Conservation (phyloP, 2,329 filamentous ascomycete genomes). For the Trichoderma sp. region DNA sequence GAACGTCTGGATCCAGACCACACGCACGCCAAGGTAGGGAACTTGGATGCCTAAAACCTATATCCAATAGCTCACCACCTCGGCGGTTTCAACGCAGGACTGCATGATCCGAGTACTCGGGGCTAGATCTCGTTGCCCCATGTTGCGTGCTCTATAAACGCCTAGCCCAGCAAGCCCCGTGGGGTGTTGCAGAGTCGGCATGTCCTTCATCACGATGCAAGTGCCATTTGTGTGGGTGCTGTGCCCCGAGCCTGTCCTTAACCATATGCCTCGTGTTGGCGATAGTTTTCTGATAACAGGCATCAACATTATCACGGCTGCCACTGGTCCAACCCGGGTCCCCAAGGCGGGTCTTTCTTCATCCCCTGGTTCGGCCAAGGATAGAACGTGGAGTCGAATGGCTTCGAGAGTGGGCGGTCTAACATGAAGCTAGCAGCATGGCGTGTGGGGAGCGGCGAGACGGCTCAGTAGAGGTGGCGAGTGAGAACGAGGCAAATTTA, state of each 20-base stretch:
- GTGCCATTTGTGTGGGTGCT: neutral
- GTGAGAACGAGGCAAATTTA: neutral
- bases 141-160: neutral
- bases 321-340: slow-evolving; percentile 12
- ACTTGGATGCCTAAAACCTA: slow-evolving; percentile 15
- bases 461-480: neutral
- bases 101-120: slow-evolving; percentile 5
- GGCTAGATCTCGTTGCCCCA: slow-evolving; percentile 3
- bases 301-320: slow-evolving; percentile 14
- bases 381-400: slow-evolving; percentile 8
- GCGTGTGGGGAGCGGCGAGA: slow-evolving; percentile 9
- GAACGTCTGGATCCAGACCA: neutral
- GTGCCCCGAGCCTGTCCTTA: neutral
- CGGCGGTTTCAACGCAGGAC: neutral
- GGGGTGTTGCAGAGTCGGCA: neutral
- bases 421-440: slow-evolving; percentile 2
- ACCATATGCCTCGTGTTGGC: neutral
- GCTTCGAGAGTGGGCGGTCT: slow-evolving; percentile 1
- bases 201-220: neutral
- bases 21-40: neutral
- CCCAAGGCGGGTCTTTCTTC: slow-evolving; percentile 1
- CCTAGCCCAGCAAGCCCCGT: neutral
- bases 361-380: neutral
- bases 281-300: neutral
- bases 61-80: slow-evolving; percentile 1